Conservation (phyloP, 2,329 filamentous ascomycete species). For the Colletotrichum musae region DNA sequence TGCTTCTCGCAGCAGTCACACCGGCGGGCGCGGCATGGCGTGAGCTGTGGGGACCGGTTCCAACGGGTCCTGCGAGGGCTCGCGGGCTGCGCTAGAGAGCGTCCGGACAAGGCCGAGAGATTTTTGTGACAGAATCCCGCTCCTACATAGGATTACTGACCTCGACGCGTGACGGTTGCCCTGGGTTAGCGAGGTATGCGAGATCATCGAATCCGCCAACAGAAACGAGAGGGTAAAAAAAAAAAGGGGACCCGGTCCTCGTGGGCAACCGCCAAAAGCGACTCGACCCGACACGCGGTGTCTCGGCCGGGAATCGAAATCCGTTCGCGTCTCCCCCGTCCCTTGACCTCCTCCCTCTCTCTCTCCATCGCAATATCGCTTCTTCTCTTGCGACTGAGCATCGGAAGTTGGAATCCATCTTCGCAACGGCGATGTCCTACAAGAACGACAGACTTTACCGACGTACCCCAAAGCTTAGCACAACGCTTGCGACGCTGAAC, state of each 20-base stretch:
- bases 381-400: background rate
- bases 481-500: background rate
- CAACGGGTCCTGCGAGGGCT: slow-evolving; percentile 20
- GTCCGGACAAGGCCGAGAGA: slow-evolving; percentile 22
- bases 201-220: slow-evolving; percentile 18
- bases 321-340: background rate
- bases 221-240: too few relatives aligned
- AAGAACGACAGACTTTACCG: slow-evolving; percentile 23
- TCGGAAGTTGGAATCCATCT: slow-evolving; percentile 11
- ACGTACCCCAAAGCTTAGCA: slow-evolving; percentile 17
- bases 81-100: slow-evolving; percentile 6
- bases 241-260: background rate
- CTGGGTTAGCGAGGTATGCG: slow-evolving; percentile 10
- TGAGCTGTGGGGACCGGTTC: slow-evolving; percentile 32
- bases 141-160: background rate
- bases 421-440: slow-evolving; percentile 13
- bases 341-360: background rate
- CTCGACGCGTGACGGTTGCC: slow-evolving; percentile 25
- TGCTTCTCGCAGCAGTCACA: slow-evolving; percentile 33
- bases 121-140: slow-evolving; percentile 22
- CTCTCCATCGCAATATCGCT: slow-evolving; percentile 27
- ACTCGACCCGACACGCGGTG: background rate
- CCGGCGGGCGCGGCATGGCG: slow-evolving; percentile 34
- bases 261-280: slow-evolving; percentile 10
- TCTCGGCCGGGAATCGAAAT: too few relatives aligned